Evolutionary conservation across 2,329 filamentous ascomycete species (phyloP), one percentile per base, ranked within the genome.

Genomic region (Cercospora sp.): DNA sequence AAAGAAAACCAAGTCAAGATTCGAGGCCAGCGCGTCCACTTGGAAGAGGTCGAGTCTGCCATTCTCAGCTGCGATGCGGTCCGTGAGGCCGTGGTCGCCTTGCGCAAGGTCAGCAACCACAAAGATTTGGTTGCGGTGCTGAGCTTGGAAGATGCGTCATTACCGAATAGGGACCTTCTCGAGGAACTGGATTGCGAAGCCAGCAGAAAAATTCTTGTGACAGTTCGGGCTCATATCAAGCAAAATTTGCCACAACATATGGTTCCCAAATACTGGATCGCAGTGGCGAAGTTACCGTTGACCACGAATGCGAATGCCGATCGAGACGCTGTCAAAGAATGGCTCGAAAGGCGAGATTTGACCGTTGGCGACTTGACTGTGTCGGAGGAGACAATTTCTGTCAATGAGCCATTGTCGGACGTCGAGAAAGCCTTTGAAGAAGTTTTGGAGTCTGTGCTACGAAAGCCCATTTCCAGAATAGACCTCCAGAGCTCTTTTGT

Each of bases 1-100:
- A 57, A 26, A 7, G 48, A 64, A 1, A 20, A 57, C 7, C 48
- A 58, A 18, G 62, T 42, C 62, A 58, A 51, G 23, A 57, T 64
- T 13, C 28, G 62, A n/a, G 48, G 62, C 48, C 36, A 58, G 48
- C 62, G 62, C 7, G 18, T 63, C 18, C 60, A 64, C 5, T 4
- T 64, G 18, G 48, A 30, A 16, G 48, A 64, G 62, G 31, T 64
- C 23, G 62, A 64, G 7, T 8, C 23, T 30, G 48, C 48, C 0
- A 3, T 55, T 7, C 48, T 55, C 23, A n/a, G 23, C 12, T 55
- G 48, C n/a, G 23, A 30, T 9, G 48, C 48, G 7, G 48, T 55
- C 6, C 1, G 23, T 23, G 48, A 55, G 13, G 48, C 26, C 7
- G 23, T 55, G 3, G 23, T 28, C 6, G 48, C 48, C 3, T 13